Percentiles rank a stretch among this genome's conserved stretches.
Conservation (phyloP, 768 basidiomycete genomes). For the Piloderma croceum region DNA sequence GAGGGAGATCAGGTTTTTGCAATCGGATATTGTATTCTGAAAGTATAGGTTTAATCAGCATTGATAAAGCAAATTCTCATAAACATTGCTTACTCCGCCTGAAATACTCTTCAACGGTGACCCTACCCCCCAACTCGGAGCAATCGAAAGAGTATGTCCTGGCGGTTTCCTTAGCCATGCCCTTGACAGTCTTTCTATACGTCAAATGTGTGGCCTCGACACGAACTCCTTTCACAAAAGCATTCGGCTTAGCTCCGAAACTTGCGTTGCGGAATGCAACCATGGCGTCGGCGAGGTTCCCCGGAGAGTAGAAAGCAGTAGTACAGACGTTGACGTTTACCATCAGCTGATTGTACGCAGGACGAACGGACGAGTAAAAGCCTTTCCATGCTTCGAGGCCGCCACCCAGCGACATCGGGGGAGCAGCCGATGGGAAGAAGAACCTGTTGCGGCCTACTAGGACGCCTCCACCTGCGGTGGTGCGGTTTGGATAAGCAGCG, state of each 20-base stretch:
- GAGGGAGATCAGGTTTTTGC: slow-evolving; percentile 34
- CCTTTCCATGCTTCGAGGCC: slow-evolving; percentile 59
- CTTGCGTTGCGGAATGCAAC: slow-evolving; percentile 38
- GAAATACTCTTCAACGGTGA: slow-evolving; percentile 47
- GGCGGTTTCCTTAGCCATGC: slow-evolving; percentile 37
- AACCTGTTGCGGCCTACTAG: slow-evolving; percentile 48
- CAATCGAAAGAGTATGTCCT: slow-evolving; percentile 35
- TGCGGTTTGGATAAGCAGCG: slow-evolving; percentile 37
- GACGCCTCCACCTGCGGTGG: slow-evolving; percentile 36
- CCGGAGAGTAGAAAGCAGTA: slow-evolving; percentile 39
- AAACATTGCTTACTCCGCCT: slow-evolving; percentile 33
- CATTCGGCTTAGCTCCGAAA: slow-evolving; percentile 54
- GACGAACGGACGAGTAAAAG: slow-evolving; percentile 38
- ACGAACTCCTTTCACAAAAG: slow-evolving; percentile 62
- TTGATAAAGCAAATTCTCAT: background rate
- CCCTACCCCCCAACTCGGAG: slow-evolving; percentile 31
- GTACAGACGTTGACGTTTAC: slow-evolving; percentile 50
- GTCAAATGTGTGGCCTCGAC: slow-evolving; percentile 64
- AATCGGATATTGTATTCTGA: slow-evolving; percentile 40
- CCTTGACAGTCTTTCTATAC: slow-evolving; percentile 70
- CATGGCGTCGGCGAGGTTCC: slow-evolving; percentile 41
- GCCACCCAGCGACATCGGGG: slow-evolving; percentile 32
- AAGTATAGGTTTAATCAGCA: background rate
- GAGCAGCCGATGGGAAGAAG: slow-evolving; percentile 38
- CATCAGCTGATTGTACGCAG: slow-evolving; percentile 41